Evolutionary conservation across 2,329 filamentous ascomycete genomes (phyloP), one percentile per base, ranked within the genome.

Genomic region (Alternaria sp.): DNA sequence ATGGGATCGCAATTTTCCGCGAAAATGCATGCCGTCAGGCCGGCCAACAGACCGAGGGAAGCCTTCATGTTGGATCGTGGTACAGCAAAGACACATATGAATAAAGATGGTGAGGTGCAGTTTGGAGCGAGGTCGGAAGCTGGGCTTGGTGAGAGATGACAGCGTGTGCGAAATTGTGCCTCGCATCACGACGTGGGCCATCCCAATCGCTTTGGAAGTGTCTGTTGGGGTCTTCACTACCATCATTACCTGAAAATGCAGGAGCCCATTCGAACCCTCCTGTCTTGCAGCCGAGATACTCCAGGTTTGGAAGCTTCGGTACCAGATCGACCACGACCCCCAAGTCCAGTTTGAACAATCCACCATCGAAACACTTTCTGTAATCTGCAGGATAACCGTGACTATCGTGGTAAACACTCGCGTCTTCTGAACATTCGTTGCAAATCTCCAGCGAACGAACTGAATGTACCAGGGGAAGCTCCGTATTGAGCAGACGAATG

Each of bases 101-200:
- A n/a, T n/a, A n/a, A n/a, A n/a, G n/a, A n/a, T n/a, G n/a, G n/a
- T n/a, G n/a, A n/a, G n/a, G n/a, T n/a, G n/a, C n/a, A n/a, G n/a
- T n/a, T n/a, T n/a, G n/a, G n/a, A n/a, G 55, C 11, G 65, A 61
- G 8, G 33, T 15, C 51, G 67, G 69, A 6, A 71, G 49, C 10
- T 46, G 41, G 5, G 60, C 30, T 18, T 41, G 15, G 37, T 41
- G 37, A 28, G 25, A 25, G 46, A 50, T 28, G 4, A 67, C 11
- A 25, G 68, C 68, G 55, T 67, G 70, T 11, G 50, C 63, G 45
- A 73, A 73, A 46, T 66, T 67, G n/a, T 70, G 64, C 15, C 72
- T 62, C 12, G 67, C 58, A 58, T 74, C 72, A 14, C 68, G 65
- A 23, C 64, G 69, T n/a, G 67, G 69, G 15, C 71, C 71, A 43